Evolutionary conservation across 768 basidiomycete genomes (phyloP), one percentile per base, ranked within the genome.

Genomic region (Kwoniella newhampshirensis): DNA sequence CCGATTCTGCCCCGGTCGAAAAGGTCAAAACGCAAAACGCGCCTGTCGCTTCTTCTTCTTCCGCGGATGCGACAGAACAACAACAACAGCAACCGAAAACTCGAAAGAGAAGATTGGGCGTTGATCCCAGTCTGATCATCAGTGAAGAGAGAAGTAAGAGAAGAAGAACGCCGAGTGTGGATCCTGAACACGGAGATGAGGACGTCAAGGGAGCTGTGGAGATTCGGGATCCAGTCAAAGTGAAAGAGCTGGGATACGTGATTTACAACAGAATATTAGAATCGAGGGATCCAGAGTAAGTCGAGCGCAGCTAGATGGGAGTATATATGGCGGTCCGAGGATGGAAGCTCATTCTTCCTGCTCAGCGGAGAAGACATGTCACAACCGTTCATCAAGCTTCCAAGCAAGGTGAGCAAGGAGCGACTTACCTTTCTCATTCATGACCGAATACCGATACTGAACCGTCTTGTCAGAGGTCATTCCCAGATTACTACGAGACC

Each of bases 401-500:
- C 71, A 8, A 64, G 61, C 55, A 70, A 70, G 56, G 68, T 71
- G 40, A 47, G 64, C 30, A 23, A n/a, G n/a, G n/a, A n/a, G n/a
- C n/a, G n/a, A n/a, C n/a, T n/a, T n/a, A n/a, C n/a, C n/a, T n/a
- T n/a, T n/a, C n/a, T n/a, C n/a, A n/a, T n/a, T n/a, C n/a, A n/a
- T n/a, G n/a, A n/a, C n/a, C n/a, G n/a, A n/a, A n/a, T n/a, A n/a
- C n/a, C n/a, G n/a, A n/a, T n/a, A n/a, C n/a, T n/a, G n/a, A n/a
- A n/a, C n/a, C n/a, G n/a, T n/a, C n/a, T 26, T 30, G 27, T 23
- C 43, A 69, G 70, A 50, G 67, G 25, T 40, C 54, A 1, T 71
- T 69, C 44, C 71, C 71, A 12, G 73, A 75, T 40, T 75, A 75
- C 49, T 75, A 73, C 51, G 63, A 61, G 27, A 60, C 57, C 5